Evolutionary conservation across 1,284 basidiomycete genomes (phyloP), one percentile per base, ranked within the genome.

Genomic region (Agroathelia rolfsii): DNA sequence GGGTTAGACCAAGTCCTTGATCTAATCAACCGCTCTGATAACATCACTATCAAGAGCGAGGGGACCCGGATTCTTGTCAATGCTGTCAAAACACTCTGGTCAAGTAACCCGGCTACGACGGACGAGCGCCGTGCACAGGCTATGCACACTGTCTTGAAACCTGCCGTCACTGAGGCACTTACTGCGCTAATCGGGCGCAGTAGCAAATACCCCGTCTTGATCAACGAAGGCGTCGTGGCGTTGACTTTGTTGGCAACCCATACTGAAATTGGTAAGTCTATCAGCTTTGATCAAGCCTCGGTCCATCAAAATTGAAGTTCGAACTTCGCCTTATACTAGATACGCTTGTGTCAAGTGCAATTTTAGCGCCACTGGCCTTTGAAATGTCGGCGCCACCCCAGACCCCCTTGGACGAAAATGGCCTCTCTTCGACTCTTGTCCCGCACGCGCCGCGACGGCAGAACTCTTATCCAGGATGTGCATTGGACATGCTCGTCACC

Each of bases 161-260:
- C 57, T 13, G 62, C 72, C 14, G 72, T 71, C 39, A 66, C 75
- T 0, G 63, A 64, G 4, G 72, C 76, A 8, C 64, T 96, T 16
- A 71, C 76, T 1, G 75, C 72, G 39, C 72, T 95, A 44, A 63
- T 94, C 14, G 72, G 74, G 11, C 67, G 78, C 40, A 88, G 86
- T 46, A 72, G 69, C 41, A 80, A 79, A 51, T 87, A 89, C 49
- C 81, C 86, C 0, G 65, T 90, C 28, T 64, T 97, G 19, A 69
- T 95, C 39, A 94, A 93, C 48, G 94, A 97, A 54, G 87, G 82
- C 1, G 64, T 95, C 17, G 71, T 96, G 17, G 85, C 85, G 1
- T 56, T 95, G 39, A 83, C 81, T 22, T 56, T 96, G 32, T 55
- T 95, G 40, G 73, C 72, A 38, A 76, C 76, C 9, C 68, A 76